Evolutionary conservation across 768 basidiomycete species (phyloP).

Genomic region (Rhizopogon vulgaris): DNA sequence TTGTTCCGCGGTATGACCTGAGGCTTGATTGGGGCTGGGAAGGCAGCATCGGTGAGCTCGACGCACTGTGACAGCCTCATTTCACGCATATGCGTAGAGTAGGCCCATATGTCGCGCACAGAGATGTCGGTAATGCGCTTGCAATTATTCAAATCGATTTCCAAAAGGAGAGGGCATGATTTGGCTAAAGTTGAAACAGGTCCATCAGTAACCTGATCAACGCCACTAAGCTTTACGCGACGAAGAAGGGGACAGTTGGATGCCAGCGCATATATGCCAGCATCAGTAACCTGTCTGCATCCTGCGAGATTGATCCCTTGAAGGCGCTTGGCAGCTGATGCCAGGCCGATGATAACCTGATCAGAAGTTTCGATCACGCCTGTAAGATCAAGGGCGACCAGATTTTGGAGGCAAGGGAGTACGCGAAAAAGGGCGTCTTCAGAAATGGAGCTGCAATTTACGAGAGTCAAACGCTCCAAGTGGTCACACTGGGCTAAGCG

Average conservation of each 20-base stretch:
- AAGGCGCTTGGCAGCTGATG: constrained; percentile 60
- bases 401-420: constrained; percentile 63
- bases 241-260: constrained; percentile 69
- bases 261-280: constrained; percentile 73
- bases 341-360: constrained; percentile 64
- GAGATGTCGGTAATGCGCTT: constrained; percentile 68
- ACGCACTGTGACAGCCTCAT: constrained; percentile 78
- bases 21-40: constrained; percentile 62
- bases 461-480: constrained; percentile 84
- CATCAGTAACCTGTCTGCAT: constrained; percentile 76
- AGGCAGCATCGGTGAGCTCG: constrained; percentile 75
- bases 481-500: constrained; percentile 70
- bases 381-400: constrained; percentile 83
- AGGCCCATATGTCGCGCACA: constrained; percentile 78
- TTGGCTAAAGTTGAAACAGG: constrained; percentile 72
- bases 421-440: constrained; percentile 57
- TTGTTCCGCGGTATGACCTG: constrained; percentile 26
- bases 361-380: constrained; percentile 67
- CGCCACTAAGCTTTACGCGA: constrained; percentile 82
- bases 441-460: constrained; percentile 67
- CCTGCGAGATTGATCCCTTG: constrained; percentile 91
- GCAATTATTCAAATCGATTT: constrained; percentile 90
- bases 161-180: constrained; percentile 80
- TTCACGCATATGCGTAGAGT: constrained; percentile 83
- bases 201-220: constrained; percentile 68